Evolutionary conservation across 73 alveolate species (phyloP).

Genomic region (Uronychia setigera): DNA sequence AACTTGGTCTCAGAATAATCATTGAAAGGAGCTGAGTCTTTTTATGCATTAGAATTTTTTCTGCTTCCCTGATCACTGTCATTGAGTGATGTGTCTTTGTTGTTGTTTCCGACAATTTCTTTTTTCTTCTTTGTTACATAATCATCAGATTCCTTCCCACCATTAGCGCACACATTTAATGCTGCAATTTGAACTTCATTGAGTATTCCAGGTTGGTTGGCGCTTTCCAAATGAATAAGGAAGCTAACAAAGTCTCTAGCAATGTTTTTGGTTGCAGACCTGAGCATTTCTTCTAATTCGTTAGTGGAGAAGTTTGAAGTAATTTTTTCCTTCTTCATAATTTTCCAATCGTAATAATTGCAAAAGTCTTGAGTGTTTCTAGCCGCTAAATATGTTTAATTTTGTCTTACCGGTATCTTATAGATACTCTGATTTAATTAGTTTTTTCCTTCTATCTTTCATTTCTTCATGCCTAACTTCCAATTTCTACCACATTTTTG

Average conservation of each 20-base stretch:
- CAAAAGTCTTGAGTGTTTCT: not conserved
- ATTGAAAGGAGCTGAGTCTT: too few species aligned
- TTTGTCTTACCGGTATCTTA: constrained; percentile 29
- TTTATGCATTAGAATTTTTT: too few species aligned
- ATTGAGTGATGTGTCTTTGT: too few species aligned
- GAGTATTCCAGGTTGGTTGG: not conserved
- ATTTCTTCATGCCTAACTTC: constrained; percentile 19
- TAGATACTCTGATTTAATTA: constrained; percentile 12
- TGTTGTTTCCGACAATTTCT: too few species aligned
- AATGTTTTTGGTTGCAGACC: constrained; percentile 30
- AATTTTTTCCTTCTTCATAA: constrained; percentile 11
- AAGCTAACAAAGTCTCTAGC: constrained; percentile 53
- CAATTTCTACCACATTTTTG: constrained; percentile 1
- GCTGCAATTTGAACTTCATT: not conserved
- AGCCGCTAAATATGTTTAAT: constrained; percentile 23
- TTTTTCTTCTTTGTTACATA: not conserved
- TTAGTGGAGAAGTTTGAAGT: constrained; percentile 7
- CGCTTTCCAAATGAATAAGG: not conserved
- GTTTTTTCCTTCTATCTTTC: constrained; percentile 33
- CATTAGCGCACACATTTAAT: not conserved
- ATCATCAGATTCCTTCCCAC: not conserved
- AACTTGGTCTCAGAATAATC: too few species aligned
- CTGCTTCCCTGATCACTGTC: too few species aligned
- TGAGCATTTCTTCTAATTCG: constrained; percentile 32
- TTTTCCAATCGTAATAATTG: not conserved